These are phyloP conservation scores for Cucurbita argyrosperma DNA, from an alignment of 306 rosid species.

Conservation along the genomic window DNA sequence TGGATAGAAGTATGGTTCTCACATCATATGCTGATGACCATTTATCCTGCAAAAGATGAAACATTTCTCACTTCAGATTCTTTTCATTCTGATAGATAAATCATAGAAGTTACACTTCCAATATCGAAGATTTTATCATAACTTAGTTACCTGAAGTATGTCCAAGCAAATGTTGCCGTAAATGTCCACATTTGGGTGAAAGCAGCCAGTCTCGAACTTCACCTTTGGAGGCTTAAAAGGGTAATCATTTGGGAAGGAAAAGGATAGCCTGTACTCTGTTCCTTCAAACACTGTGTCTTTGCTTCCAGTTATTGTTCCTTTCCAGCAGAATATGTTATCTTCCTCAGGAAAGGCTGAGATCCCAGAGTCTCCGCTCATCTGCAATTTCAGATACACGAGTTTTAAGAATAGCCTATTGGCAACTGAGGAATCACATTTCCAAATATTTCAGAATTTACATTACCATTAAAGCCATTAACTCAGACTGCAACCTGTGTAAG, in stretches of 20 bases:
- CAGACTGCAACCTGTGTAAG: constrained; percentile 74
- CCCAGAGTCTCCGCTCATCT: constrained; percentile 93
- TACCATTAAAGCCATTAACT: constrained; percentile 94
- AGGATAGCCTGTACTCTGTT: constrained; percentile 66
- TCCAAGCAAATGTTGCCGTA: constrained; percentile 89
- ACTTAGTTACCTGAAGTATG: constrained; percentile 70
- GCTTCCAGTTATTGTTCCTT: constrained; percentile 91
- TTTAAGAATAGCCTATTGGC: background rate
- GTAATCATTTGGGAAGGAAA: constrained; percentile 76
- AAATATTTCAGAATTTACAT: background rate
- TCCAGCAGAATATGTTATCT: constrained; percentile 91
- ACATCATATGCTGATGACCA: constrained; percentile 89
- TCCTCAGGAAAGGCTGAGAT: constrained; percentile 92
- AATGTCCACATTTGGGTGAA: constrained; percentile 83
- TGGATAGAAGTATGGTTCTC: constrained; percentile 57
- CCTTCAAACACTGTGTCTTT: constrained; percentile 85
- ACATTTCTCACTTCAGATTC: background rate
- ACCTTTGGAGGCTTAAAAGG: constrained; percentile 93
- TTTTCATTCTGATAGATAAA: background rate
- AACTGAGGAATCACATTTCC: background rate
- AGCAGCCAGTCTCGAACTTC: constrained; percentile 73
- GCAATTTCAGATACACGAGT: background rate
- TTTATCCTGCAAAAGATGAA: constrained; percentile 33
- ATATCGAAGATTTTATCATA: background rate
- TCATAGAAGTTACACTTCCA: background rate